Percentiles rank a stretch among this genome's conserved stretches.
These are phyloP conservation scores for Coffea humblotiana DNA, from an alignment of 305 asterid genomes.

Conservation along the genomic window DNA sequence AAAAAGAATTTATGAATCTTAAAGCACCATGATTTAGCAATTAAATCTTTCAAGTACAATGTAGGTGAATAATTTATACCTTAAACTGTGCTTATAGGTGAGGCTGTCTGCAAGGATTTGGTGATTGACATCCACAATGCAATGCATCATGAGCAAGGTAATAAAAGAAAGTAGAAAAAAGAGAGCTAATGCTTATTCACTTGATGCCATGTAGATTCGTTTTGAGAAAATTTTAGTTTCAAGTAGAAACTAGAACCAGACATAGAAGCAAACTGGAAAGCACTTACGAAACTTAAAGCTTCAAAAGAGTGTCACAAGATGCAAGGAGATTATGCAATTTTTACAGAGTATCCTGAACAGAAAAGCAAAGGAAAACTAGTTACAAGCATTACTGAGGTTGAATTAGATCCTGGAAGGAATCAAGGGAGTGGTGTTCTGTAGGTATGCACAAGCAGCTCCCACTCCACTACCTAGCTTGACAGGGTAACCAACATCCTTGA, in stretches of 20 bases:
- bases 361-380: conserved; percentile 20
- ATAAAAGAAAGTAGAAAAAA: too few species aligned
- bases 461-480: conserved; percentile 93
- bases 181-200: too few species aligned
- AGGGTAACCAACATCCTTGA: conserved; percentile 85
- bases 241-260: background rate
- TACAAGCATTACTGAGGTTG: conserved; percentile 13
- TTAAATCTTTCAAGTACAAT: too few species aligned
- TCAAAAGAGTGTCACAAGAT: conserved; percentile 7
- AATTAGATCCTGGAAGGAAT: conserved; percentile 91
- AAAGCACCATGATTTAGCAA: too few species aligned
- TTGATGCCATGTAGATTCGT: too few species aligned
- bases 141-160: too few species aligned
- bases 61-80: too few species aligned
- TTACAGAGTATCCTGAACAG: conserved; percentile 44
- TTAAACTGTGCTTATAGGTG: too few species aligned
- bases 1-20: too few species aligned
- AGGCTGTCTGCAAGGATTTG: too few species aligned
- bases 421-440: conserved; percentile 84
- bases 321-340: conserved; percentile 34
- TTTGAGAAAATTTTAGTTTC: too few species aligned
- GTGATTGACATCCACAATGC: too few species aligned
- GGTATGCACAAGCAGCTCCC: conserved; percentile 86
- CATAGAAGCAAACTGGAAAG: background rate
- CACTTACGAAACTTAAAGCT: background rate